phyloP scores from a whole-genome alignment of 202 grass and related monocot genomes.

The Panicum virgatum region DNA sequence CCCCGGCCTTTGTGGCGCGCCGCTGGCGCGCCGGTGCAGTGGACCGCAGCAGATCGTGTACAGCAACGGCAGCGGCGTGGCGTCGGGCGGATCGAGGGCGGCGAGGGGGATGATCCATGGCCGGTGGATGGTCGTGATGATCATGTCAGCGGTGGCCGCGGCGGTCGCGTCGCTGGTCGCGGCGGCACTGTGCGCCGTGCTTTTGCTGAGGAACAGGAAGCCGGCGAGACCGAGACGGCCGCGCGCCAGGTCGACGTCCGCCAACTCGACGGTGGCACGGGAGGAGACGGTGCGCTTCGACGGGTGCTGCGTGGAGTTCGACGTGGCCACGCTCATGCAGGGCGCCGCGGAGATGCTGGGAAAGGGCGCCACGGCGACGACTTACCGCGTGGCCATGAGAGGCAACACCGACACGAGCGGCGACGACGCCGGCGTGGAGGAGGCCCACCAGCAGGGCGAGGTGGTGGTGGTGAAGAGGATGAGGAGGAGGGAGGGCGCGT shows the following conservation, averaged over 20 bases:
- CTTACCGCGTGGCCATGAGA: conserved; percentile 79
- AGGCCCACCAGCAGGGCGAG: conserved; percentile 18
- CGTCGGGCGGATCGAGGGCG: neutral
- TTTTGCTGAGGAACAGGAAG: conserved; percentile 47
- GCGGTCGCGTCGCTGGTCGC: conserved; percentile 43
- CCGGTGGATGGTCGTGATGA: conserved; percentile 48
- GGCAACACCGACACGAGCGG: conserved; percentile 13
- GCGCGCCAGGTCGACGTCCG: neutral
- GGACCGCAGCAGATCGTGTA: conserved; percentile 24
- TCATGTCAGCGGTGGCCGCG: conserved; percentile 44
- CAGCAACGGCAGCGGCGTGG: conserved; percentile 4
- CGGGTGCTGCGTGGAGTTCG: conserved; percentile 63
- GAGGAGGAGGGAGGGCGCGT: conserved; percentile 44
- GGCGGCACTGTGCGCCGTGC: conserved; percentile 26
- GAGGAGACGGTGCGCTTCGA: conserved; percentile 81
- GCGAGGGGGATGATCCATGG: conserved; percentile 28
- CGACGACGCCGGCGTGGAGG: conserved; percentile 26
- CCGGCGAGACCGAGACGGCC: neutral
- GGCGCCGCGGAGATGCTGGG: conserved; percentile 90
- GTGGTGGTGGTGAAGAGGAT: conserved; percentile 87
- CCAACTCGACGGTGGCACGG: conserved; percentile 14
- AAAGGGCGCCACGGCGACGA: conserved; percentile 67
- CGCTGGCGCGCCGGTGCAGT: conserved; percentile 42
- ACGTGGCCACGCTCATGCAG: conserved; percentile 67
- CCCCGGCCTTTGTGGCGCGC: conserved; percentile 51